Conservation (phyloP, 176 grass and related monocot species). For the Phyllostachys edulis region DNA sequence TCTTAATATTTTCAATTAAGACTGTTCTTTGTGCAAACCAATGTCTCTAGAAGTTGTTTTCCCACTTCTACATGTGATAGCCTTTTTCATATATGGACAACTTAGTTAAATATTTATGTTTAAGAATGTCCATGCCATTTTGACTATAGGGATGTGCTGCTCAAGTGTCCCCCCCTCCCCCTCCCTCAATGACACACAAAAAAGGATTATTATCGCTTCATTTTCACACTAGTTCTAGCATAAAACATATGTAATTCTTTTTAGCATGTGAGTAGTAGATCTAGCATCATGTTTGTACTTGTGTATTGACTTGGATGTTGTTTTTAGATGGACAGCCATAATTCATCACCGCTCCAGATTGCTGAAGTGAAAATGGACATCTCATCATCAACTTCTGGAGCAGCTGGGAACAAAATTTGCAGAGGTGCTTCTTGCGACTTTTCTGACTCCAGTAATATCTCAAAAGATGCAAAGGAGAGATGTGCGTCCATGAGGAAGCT, state of each 20-base stretch:
- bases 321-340: slow-evolving; percentile 73
- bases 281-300: neutral
- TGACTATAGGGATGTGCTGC: neutral
- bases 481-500: slow-evolving; percentile 83
- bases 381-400: slow-evolving; percentile 39
- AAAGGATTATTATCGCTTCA: neutral
- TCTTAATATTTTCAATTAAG: no score
- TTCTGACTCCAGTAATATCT: slow-evolving; percentile 46
- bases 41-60: neutral
- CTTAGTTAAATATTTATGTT: neutral
- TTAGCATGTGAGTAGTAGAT: neutral
- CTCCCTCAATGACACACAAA: neutral
- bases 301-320: slow-evolving; percentile 24
- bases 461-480: slow-evolving; percentile 74
- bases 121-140: neutral
- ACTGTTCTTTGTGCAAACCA: neutral
- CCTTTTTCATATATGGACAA: neutral
- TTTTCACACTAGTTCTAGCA: neutral
- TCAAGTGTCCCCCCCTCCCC: neutral
- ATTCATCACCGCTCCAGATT: slow-evolving; percentile 35
- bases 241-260: neutral
- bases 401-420: slow-evolving; percentile 62
- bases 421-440: slow-evolving; percentile 72
- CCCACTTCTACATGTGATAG: neutral
- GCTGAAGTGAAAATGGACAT: slow-evolving; percentile 75